These are phyloP conservation scores for Metschnikowia kofuensis DNA, from an alignment of 805 yeast genomes.

Conservation along the genomic window DNA sequence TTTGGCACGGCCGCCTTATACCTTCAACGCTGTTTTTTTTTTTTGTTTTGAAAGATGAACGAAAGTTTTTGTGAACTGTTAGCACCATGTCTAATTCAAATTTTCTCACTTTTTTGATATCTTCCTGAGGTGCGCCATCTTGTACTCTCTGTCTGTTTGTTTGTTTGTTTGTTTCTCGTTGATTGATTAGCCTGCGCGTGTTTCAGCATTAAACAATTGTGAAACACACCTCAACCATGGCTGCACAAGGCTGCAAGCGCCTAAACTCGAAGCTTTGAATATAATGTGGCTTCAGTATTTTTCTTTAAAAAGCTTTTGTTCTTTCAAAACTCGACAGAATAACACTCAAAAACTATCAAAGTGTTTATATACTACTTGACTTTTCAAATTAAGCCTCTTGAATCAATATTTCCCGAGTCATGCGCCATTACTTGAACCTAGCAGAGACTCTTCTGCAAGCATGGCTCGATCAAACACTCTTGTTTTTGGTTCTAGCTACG, in stretches of 20 bases:
- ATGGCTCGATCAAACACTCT: constrained; percentile 64
- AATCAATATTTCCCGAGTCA: neutral
- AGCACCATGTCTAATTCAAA: neutral
- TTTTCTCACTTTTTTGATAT: no score
- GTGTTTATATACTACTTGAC: no score
- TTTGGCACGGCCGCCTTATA: neutral
- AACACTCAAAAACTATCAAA: neutral
- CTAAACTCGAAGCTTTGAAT: no score
- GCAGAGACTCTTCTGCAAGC: constrained; percentile 59
- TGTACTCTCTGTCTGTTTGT: neutral
- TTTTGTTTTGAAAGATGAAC: no score
- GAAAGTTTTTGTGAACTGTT: no score
- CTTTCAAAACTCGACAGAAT: neutral
- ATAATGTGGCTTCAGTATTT: neutral
- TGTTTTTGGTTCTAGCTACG: constrained; percentile 52
- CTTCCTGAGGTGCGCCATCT: no score
- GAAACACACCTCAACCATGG: constrained; percentile 3
- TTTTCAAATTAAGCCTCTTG: neutral
- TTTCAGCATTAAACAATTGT: constrained; percentile 1
- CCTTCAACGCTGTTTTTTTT: no score
- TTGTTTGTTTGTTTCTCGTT: neutral
- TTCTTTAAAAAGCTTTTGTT: neutral
- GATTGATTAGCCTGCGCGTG: neutral
- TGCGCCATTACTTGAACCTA: constrained; percentile 41
- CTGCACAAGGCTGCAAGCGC: constrained; percentile 6